phyloP scores from a whole-genome alignment of 352 stramenopile species.

The Phytophthora sojae region DNA sequence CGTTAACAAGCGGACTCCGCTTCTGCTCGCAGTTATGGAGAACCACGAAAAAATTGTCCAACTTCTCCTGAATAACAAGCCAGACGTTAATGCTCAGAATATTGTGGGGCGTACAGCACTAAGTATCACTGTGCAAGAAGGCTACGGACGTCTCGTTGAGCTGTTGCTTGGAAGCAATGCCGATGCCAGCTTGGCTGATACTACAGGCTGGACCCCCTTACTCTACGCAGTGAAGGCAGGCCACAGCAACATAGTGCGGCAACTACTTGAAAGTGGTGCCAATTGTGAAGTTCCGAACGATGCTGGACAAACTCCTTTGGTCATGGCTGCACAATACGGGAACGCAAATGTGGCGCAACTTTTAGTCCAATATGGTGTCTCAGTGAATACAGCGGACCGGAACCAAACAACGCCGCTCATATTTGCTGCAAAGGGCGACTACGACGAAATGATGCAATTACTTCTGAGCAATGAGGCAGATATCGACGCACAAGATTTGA shows the following conservation, averaged over 20 bases:
- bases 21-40: not conserved
- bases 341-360: not conserved
- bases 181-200: not conserved
- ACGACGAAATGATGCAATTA: not conserved
- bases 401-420: not conserved
- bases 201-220: not conserved
- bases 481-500: constrained; percentile 1
- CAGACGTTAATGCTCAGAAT: not conserved
- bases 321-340: constrained; percentile 1
- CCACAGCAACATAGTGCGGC: not conserved
- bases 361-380: not conserved
- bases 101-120: constrained; percentile 1
- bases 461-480: not conserved
- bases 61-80: not conserved
- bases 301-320: not conserved
- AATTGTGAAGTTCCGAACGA: not conserved
- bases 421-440: constrained; percentile 1
- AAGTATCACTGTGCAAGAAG: not conserved
- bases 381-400: not conserved
- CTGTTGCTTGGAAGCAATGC: not conserved
- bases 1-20: not conserved
- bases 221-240: constrained; percentile 6
- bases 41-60: not conserved
- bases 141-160: not conserved
- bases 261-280: not conserved